Evolutionary conservation across 2,329 filamentous ascomycete species (phyloP), one percentile per base, ranked within the genome.

Genomic region (Diaporthe sp.): DNA sequence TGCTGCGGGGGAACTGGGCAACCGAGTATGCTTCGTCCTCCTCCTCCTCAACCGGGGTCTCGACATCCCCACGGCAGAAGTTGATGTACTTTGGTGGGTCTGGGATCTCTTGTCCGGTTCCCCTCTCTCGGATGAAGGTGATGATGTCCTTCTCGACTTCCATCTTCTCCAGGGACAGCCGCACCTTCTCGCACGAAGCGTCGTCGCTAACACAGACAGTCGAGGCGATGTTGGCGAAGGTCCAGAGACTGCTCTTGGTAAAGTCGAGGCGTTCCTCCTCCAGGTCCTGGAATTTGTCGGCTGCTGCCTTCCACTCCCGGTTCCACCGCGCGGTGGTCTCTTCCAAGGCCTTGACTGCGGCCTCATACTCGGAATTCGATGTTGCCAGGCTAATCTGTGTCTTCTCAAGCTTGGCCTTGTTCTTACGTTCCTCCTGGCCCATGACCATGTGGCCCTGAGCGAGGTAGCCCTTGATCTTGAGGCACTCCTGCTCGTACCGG

Each of bases 381-480:
- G 93, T 92, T 0, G 96, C 96, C 75, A 99, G 90, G 81, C 96
- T 97, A 80, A 98, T 97, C 83, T 99, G 97, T 1, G 97, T 98
- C 89, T 99, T 99, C 84, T 99, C 97, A 58, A 99, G 90, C 85
- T 98, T 98, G 31, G 96, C 96, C 86, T 99, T 99, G 85, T 99
- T 99, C 86, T 98, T 98, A 39, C 97, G 92, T 87, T 99, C 97
- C 83, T 99, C 97, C 80, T 99, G 97, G 19, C 97, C 97, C 97
- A 99, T 99, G 75, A 99, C 97, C 97, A 99, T 99, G 83, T 99
- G 97, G 13, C 97, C 97, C 85, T 99, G 97, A 5, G 97, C 97
- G 6, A 99, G 91, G 82, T 99, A 99, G 53, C 97, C 97, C 85
- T 99, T 99, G 84, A 99, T 98, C 83, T 98, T 97, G 59, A 99